Percentiles rank a stretch among this genome's conserved stretches.
Evolutionary conservation across 345 rosid species (phyloP).

Genomic region (Acer saccharum): DNA sequence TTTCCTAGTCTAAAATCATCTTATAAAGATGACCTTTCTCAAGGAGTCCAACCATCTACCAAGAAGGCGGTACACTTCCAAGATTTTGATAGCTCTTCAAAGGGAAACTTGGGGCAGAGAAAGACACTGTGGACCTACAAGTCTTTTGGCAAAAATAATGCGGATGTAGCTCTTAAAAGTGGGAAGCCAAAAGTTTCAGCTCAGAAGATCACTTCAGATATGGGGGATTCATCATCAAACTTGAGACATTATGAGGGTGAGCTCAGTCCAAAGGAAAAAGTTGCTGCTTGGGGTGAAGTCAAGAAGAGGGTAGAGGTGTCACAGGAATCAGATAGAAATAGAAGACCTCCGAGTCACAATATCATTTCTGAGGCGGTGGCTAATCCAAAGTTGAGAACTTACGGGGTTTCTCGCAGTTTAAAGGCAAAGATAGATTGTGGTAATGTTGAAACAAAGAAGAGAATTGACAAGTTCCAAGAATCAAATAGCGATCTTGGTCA

Average conservation of each 20-base stretch:
- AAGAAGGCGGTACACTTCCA: constrained; percentile 35
- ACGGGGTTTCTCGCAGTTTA: constrained; percentile 25
- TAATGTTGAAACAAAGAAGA: constrained; percentile 32
- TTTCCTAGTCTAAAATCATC: constrained; percentile 27
- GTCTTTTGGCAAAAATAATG: constrained; percentile 25
- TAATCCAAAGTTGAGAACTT: constrained; percentile 36
- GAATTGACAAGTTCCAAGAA: constrained; percentile 28
- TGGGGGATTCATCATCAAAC: constrained; percentile 19
- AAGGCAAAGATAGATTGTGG: constrained; percentile 31
- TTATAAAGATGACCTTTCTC: constrained; percentile 38
- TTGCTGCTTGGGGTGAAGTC: constrained; percentile 20
- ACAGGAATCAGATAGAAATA: constrained; percentile 17
- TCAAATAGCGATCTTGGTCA: constrained; percentile 28
- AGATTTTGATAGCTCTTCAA: constrained; percentile 47
- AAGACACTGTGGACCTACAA: constrained; percentile 33
- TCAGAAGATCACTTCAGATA: constrained; percentile 25
- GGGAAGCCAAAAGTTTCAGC: constrained; percentile 19
- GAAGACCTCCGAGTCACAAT: constrained; percentile 26
- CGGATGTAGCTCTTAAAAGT: constrained; percentile 22
- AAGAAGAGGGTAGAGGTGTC: constrained; percentile 16
- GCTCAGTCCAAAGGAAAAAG: constrained; percentile 19
- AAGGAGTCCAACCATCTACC: constrained; percentile 38
- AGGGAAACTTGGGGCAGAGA: constrained; percentile 40
- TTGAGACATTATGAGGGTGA: constrained; percentile 12
- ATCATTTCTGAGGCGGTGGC: constrained; percentile 23